Conservation (phyloP, 148 eudicot genomes). For the Euryodendron excelsum region DNA sequence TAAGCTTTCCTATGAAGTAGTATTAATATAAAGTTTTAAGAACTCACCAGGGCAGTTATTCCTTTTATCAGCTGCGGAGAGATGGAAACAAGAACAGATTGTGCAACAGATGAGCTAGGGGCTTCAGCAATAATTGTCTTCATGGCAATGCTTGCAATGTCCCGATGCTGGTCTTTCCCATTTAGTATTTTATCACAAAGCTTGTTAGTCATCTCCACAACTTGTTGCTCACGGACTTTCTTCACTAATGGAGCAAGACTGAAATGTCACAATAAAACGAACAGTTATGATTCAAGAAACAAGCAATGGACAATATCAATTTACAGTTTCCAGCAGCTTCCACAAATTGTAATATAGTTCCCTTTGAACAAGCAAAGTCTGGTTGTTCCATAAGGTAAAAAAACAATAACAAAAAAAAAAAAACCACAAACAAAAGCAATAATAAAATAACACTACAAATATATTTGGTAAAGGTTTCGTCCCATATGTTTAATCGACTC, state of each 20-base stretch:
- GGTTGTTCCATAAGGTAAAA: background rate
- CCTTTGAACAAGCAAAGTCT: background rate
- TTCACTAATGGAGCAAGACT: slow-evolving; percentile 98
- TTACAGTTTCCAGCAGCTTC: background rate
- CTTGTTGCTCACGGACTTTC: slow-evolving; percentile 77
- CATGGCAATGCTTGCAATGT: slow-evolving; percentile 95
- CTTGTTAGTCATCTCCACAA: slow-evolving; percentile 77
- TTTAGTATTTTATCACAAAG: slow-evolving; percentile 84
- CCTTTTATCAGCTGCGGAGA: slow-evolving; percentile 79
- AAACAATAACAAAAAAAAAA: no score
- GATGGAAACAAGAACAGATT: slow-evolving; percentile 67
- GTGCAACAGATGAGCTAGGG: slow-evolving; percentile 56
- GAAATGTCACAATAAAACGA: slow-evolving; percentile 21
- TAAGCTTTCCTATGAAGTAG: no score
- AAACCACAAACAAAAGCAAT: background rate
- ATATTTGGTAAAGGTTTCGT: no score
- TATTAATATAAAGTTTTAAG: background rate
- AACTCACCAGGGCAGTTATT: slow-evolving; percentile 70
- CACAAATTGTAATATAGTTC: background rate
- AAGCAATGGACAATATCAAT: no score
- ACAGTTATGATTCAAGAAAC: slow-evolving; percentile 4
- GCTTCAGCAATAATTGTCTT: slow-evolving; percentile 96
- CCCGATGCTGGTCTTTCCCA: slow-evolving; percentile 91
- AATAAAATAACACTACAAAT: background rate
- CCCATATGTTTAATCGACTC: no score